phyloP scores from a whole-genome alignment of 345 rosid species.

The Moringa oleifera region DNA sequence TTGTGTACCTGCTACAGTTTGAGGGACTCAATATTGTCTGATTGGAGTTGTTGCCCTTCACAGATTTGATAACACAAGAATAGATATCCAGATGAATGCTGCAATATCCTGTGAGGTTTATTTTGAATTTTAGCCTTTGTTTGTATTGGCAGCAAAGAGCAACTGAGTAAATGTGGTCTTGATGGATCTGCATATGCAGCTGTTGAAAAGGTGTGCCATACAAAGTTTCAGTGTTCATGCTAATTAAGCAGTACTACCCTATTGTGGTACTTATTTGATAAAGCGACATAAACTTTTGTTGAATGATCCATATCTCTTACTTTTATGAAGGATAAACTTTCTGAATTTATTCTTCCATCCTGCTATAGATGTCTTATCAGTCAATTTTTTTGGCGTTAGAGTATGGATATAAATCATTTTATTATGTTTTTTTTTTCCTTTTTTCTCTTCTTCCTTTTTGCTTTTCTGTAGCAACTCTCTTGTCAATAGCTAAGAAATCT shows the following conservation, averaged over 20 bases:
- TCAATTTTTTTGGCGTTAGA: no score
- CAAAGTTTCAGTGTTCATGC: neutral
- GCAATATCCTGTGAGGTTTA: neutral
- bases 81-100: no score
- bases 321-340: no score
- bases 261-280: neutral
- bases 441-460: neutral
- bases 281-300: neutral
- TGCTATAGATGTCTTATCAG: neutral
- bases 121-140: neutral
- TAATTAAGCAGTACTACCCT: neutral
- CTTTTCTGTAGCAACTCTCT: no score
- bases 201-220: slow-evolving; percentile 34
- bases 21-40: no score
- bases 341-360: neutral
- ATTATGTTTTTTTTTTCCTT: neutral
- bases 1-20: no score
- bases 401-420: no score
- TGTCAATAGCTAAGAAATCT: no score
- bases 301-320: no score
- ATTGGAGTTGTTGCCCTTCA: no score
- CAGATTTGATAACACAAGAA: no score
- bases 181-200: slow-evolving; percentile 47
- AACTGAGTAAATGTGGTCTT: slow-evolving; percentile 50
- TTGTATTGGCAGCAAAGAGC: slow-evolving; percentile 39